Conservation (phyloP, 208 protist genomes). For the Acanthamoeba sp. region DNA sequence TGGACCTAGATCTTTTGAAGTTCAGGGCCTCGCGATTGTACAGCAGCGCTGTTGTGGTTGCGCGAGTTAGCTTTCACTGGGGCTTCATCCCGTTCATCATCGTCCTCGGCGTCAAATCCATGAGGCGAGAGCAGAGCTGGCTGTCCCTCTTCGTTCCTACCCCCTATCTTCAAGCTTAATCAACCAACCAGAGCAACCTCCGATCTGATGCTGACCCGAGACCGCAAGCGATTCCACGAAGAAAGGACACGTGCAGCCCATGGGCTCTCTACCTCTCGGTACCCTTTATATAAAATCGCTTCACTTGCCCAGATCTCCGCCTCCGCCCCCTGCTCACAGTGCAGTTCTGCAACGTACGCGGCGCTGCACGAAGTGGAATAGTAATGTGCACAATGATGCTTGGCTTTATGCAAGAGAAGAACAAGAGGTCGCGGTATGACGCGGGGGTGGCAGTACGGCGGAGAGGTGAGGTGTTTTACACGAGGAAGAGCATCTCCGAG, state of each 20-base stretch:
- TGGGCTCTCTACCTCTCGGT: too few relatives aligned
- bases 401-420: neutral
- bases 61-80: constrained; percentile 38
- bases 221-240: too few relatives aligned
- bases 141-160: constrained; percentile 35
- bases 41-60: neutral
- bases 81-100: constrained; percentile 72
- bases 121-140: constrained; percentile 58
- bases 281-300: too few relatives aligned
- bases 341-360: too few relatives aligned
- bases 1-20: neutral
- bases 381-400: too few relatives aligned
- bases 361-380: too few relatives aligned
- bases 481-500: constrained; percentile 80
- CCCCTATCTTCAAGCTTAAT: constrained; percentile 5
- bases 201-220: neutral
- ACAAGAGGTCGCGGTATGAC: neutral
- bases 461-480: constrained; percentile 56
- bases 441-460: too few relatives aligned
- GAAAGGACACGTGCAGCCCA: too few relatives aligned
- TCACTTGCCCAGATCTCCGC: too few relatives aligned
- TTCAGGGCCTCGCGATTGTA: neutral
- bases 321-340: too few relatives aligned
- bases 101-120: constrained; percentile 62
- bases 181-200: neutral